These are phyloP conservation scores for Glycine latifolia DNA, from an alignment of 306 rosid species.

Conservation along the genomic window DNA sequence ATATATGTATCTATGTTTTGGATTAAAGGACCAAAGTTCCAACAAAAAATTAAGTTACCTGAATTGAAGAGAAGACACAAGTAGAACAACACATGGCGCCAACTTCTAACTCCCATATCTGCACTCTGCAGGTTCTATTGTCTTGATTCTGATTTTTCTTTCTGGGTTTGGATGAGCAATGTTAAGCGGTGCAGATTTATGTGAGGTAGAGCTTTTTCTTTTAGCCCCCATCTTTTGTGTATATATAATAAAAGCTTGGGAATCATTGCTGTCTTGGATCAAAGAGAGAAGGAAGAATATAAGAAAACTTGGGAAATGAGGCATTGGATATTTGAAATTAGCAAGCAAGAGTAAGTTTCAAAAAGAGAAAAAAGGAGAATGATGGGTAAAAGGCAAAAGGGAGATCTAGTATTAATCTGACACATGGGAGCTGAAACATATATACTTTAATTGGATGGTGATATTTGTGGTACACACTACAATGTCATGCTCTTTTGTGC, in stretches of 20 bases:
- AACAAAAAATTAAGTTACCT: conserved; percentile 57
- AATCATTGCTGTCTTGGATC: conserved; percentile 92
- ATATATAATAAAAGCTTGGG: conserved; percentile 52
- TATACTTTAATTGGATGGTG: background rate
- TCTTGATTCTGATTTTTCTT: conserved; percentile 46
- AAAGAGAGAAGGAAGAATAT: conserved; percentile 66
- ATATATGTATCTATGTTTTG: no score
- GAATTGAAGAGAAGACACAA: conserved; percentile 66
- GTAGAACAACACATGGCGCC: conserved; percentile 59
- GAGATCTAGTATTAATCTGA: conserved; percentile 59
- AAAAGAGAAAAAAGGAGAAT: conserved; percentile 48
- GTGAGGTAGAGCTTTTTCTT: conserved; percentile 54
- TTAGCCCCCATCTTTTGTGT: conserved; percentile 50
- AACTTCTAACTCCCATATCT: conserved; percentile 66
- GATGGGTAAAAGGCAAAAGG: conserved; percentile 65
- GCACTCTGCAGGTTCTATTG: conserved; percentile 32
- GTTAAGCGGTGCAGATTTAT: conserved; percentile 59
- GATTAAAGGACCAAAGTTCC: no score
- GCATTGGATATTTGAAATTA: conserved; percentile 67
- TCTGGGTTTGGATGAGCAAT: conserved; percentile 52
- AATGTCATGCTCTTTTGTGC: conserved; percentile 32
- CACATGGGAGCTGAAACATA: conserved; percentile 6
- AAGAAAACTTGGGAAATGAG: conserved; percentile 98
- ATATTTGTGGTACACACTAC: background rate
- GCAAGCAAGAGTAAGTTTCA: conserved; percentile 91